Evolutionary conservation across 1,139 yeast species (phyloP).

Genomic region (Hyphopichia pseudoburtonii): DNA sequence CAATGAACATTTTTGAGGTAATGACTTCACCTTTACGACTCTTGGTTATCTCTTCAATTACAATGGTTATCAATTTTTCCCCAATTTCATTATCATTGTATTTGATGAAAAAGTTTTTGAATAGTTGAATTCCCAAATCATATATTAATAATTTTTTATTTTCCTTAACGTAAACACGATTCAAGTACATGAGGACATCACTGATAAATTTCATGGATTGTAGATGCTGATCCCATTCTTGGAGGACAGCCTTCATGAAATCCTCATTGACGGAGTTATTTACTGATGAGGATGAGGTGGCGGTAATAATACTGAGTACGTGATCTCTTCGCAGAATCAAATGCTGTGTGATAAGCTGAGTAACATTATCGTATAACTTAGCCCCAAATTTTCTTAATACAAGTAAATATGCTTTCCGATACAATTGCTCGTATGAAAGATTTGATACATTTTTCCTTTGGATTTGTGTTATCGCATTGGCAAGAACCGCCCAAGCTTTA

Average conservation of each 20-base stretch:
- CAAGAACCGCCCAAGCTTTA: constrained; percentile 66
- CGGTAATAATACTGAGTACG: constrained; percentile 15
- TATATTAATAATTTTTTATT: constrained; percentile 65
- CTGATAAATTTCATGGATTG: constrained; percentile 77
- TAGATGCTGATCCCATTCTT: constrained; percentile 74
- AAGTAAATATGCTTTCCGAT: constrained; percentile 76
- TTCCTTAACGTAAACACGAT: constrained; percentile 81
- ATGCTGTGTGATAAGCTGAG: constrained; percentile 50
- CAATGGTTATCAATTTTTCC: constrained; percentile 41
- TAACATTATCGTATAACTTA: constrained; percentile 64
- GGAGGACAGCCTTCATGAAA: constrained; percentile 48
- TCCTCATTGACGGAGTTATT: constrained; percentile 19
- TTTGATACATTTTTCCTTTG: constrained; percentile 72
- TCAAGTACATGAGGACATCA: constrained; percentile 84
- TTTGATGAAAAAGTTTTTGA: constrained; percentile 45
- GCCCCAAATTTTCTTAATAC: constrained; percentile 77
- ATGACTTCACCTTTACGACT: constrained; percentile 63
- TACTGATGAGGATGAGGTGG: constrained; percentile 2
- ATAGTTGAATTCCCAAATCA: constrained; percentile 71
- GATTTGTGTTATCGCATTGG: constrained; percentile 77
- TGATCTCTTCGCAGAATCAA: constrained; percentile 33
- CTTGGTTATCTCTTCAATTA: constrained; percentile 57
- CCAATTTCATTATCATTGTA: constrained; percentile 53
- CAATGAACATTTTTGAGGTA: constrained; percentile 57
- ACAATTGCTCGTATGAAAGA: constrained; percentile 81